Conservation (phyloP, 2,329 filamentous ascomycete species). For the Arthrinium phaeospermum region DNA sequence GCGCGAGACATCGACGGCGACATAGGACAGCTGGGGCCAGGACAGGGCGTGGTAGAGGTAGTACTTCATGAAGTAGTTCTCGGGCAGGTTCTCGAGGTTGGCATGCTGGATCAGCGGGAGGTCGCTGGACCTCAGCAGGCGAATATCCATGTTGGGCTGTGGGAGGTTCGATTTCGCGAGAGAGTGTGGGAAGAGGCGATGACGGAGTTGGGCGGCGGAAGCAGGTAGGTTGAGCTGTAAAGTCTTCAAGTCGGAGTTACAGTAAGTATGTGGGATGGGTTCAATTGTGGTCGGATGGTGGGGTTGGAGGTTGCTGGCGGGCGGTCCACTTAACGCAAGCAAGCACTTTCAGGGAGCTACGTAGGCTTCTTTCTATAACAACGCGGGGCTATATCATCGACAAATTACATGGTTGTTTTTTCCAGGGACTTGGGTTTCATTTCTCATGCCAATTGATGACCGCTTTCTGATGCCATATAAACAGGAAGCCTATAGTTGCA, state of each 20-base stretch:
- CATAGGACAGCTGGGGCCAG: slow-evolving; percentile 96
- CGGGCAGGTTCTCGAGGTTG: slow-evolving; percentile 97
- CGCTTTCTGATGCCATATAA: not conserved
- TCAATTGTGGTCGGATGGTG: slow-evolving; percentile 14
- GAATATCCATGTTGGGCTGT: slow-evolving; percentile 78
- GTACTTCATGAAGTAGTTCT: slow-evolving; percentile 99
- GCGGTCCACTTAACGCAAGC: slow-evolving; percentile 3
- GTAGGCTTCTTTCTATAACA: not conserved
- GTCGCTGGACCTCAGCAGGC: slow-evolving; percentile 80
- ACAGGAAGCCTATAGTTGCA: not conserved
- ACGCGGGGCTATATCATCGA: not conserved
- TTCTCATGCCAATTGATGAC: not conserved
- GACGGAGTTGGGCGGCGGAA: not conserved
- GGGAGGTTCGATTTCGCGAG: not conserved
- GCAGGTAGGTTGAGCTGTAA: not conserved
- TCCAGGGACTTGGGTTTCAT: not conserved
- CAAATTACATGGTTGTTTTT: not conserved
- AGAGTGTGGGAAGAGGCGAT: not conserved
- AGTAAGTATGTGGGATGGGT: not conserved
- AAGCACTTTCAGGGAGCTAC: not conserved
- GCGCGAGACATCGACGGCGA: slow-evolving; percentile 89
- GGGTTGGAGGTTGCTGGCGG: not conserved
- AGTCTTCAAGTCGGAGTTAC: not conserved
- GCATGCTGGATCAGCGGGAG: slow-evolving; percentile 95
- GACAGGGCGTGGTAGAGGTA: slow-evolving; percentile 98